Base-by-base conservation (phyloP, 345 rosid species). In the Durio zibethinus region DNA sequence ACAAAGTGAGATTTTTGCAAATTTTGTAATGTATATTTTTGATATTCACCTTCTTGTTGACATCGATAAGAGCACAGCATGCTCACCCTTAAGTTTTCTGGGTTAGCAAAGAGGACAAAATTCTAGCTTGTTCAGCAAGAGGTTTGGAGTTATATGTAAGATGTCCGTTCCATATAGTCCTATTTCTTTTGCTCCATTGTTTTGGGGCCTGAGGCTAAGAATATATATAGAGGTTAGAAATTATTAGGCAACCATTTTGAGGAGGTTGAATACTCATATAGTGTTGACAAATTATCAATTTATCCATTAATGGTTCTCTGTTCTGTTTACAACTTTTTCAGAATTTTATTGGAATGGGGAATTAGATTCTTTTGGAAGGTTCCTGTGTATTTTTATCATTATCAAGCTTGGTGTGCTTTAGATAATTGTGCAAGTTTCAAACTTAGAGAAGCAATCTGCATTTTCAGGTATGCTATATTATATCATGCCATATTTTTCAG, bases 1-100 rank as follows among this genome's bases (percentile, higher is more conserved):
- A 84, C 82, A 87, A 84, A 87, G 81, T 72, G 84, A 83, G 84
- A 81, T 80, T 68, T 80, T 77, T 79, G 82, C 77, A 80, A 82
- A 74, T 80, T 81, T 84, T 80, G 82, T 73, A 59, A 73, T 54
- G 62, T 75, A 73, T 67, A 78, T 81, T 79, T 47, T 40, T 50
- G 61, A 14, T 69, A 15, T 65, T 79, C 65, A 72, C 79, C 75
- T 73, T 72, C 53, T 72, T 60, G 38, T 72, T 68, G 59, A 77
- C 76, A 70, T 62, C 78, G 83, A 63, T 67, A 35, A 69, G 52
- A 77, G 77, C 80, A 35, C 31, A 82, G 54, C 47, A 75, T 47
- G 52, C 78, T 77, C 76, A 72, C 77, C 72, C 79, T 76, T 50
- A 76, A 76, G 43, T 47, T 68, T 67, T 81, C 7, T 38, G 48